Evolutionary conservation across 73 alveolate genomes (phyloP).

Genomic region (Symbiodinium pilosum): DNA sequence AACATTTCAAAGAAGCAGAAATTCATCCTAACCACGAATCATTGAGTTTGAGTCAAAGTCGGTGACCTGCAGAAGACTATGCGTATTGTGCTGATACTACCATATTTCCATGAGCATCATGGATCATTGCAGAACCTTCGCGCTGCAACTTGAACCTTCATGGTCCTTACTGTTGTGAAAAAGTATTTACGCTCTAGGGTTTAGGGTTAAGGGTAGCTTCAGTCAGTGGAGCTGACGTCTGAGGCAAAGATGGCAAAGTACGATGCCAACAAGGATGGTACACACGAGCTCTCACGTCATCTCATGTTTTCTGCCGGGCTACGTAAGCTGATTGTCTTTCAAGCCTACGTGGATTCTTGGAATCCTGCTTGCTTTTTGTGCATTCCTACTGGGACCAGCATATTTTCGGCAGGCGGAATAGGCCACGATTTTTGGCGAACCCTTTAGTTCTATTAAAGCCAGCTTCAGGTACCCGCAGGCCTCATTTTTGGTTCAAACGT

Average conservation of each 20-base stretch:
- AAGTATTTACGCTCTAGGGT: background rate
- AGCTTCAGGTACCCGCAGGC: background rate
- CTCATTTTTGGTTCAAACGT: background rate
- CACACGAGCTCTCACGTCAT: background rate
- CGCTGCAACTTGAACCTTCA: too few relatives aligned
- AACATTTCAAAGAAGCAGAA: too few relatives aligned
- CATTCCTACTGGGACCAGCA: background rate
- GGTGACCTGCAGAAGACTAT: too few relatives aligned
- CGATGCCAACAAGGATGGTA: slow-evolving; percentile 79
- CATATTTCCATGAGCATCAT: too few relatives aligned
- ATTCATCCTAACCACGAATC: too few relatives aligned
- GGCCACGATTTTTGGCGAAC: background rate
- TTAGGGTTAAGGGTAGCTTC: background rate
- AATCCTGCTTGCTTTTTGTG: background rate
- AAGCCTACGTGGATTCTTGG: background rate
- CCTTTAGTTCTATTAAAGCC: background rate
- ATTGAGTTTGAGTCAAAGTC: too few relatives aligned
- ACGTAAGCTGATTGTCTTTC: background rate
- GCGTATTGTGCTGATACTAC: too few relatives aligned
- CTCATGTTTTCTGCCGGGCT: background rate
- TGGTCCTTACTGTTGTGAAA: too few relatives aligned
- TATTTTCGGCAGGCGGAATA: background rate
- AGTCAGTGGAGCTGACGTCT: background rate
- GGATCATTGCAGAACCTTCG: too few relatives aligned
- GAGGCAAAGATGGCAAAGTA: slow-evolving; percentile 36